Evolutionary conservation across 495 filamentous ascomycete species (phyloP).

Genomic region (Parachaetomium inaequale): DNA sequence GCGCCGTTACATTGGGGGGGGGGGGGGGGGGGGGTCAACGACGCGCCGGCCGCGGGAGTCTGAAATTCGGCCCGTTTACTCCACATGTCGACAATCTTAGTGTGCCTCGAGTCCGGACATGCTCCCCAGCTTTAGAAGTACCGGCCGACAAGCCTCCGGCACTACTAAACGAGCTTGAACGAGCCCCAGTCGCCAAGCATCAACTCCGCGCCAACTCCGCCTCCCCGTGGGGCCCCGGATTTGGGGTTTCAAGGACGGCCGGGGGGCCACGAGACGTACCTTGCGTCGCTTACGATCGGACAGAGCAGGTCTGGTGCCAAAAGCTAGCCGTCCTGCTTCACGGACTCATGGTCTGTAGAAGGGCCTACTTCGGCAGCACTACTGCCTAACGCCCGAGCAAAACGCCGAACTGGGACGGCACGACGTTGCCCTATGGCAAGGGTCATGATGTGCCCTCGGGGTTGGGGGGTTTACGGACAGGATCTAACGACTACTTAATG

Average conservation of each 20-base stretch:
- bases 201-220: background rate
- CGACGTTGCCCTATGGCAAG: background rate
- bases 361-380: conserved; percentile 14
- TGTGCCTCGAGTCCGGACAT: background rate
- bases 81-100: background rate
- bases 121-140: conserved; percentile 1
- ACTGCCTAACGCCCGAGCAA: background rate
- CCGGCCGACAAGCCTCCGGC: conserved; percentile 1
- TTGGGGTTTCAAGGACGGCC: background rate
- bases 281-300: background rate
- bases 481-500: too few relatives aligned
- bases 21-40: background rate
- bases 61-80: conserved; percentile 13
- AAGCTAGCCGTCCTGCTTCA: background rate
- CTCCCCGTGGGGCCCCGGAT: conserved; percentile 26
- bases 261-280: background rate
- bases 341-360: background rate
- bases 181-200: background rate
- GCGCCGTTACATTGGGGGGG: background rate
- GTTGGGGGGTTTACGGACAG: too few relatives aligned
- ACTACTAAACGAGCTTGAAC: background rate
- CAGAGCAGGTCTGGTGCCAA: background rate
- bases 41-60: background rate
- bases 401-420: background rate
- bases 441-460: background rate